These are phyloP conservation scores for Macrolepiota dolichaula DNA, from an alignment of 768 basidiomycete genomes.

Conservation along the genomic window DNA sequence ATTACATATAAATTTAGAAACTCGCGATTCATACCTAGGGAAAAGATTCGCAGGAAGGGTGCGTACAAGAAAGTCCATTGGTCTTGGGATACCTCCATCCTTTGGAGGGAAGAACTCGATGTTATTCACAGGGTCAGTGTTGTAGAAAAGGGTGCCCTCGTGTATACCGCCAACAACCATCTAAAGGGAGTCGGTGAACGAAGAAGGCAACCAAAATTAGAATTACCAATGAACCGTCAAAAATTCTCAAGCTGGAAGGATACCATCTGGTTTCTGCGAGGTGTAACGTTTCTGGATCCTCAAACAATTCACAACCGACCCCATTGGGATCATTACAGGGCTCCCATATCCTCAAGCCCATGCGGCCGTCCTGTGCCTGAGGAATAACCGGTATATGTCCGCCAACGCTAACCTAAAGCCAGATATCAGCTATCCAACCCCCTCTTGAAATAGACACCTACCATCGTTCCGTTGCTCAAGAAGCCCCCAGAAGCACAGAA, in stretches of 20 bases:
- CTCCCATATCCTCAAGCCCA: constrained; percentile 34
- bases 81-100: constrained; percentile 29
- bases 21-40: constrained; percentile 20
- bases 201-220: constrained; percentile 11
- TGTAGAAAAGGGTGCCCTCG: constrained; percentile 51
- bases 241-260: constrained; percentile 31
- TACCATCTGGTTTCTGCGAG: constrained; percentile 39
- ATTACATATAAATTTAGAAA: background rate
- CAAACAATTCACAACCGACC: constrained; percentile 30
- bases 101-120: constrained; percentile 40
- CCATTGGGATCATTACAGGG: constrained; percentile 32
- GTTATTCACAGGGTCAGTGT: constrained; percentile 50
- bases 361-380: constrained; percentile 29
- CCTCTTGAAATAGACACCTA: constrained; percentile 15
- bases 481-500: constrained; percentile 42
- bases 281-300: constrained; percentile 29
- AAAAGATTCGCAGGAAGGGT: constrained; percentile 25
- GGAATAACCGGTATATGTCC: constrained; percentile 26
- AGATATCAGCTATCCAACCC: background rate
- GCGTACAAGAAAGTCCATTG: constrained; percentile 23
- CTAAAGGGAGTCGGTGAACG: constrained; percentile 2
- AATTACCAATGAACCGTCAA: constrained; percentile 30
- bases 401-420: constrained; percentile 26
- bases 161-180: constrained; percentile 28
- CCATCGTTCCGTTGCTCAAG: constrained; percentile 38